Percentiles rank a stretch among this genome's conserved stretches.
Conservation (phyloP, 164 flowering plant species). For the Piper longum region DNA sequence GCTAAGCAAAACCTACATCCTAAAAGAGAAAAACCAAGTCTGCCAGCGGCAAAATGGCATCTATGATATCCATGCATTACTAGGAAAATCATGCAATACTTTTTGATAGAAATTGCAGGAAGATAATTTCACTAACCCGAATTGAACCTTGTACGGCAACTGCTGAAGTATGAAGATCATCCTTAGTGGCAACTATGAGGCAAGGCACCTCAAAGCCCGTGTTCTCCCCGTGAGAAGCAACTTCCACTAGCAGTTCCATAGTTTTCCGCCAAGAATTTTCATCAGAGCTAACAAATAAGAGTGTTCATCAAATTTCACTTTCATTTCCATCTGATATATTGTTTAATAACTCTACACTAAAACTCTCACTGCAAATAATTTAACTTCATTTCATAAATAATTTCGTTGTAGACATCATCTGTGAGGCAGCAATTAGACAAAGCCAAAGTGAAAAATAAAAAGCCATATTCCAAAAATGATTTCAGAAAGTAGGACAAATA, state of each 20-base stretch:
- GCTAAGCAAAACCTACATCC: too few relatives aligned
- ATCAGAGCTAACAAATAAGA: conserved; percentile 39
- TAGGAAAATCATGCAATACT: background rate
- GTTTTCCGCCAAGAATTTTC: conserved; percentile 72
- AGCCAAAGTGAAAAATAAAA: too few relatives aligned
- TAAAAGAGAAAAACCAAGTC: too few relatives aligned
- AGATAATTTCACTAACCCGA: conserved; percentile 25
- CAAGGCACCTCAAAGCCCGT: conserved; percentile 85
- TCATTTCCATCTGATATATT: background rate
- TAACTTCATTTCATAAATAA: too few relatives aligned
- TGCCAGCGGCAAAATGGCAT: too few relatives aligned
- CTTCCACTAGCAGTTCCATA: conserved; percentile 64
- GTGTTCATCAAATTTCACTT: background rate
- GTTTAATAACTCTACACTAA: too few relatives aligned
- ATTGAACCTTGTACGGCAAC: conserved; percentile 61
- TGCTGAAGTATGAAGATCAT: conserved; percentile 70
- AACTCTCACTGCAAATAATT: too few relatives aligned
- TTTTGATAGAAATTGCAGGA: background rate
- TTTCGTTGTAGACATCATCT: too few relatives aligned
- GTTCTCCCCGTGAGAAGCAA: conserved; percentile 77
- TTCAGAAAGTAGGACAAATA: background rate
- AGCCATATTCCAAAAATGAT: too few relatives aligned
- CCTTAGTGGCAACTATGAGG: conserved; percentile 84
- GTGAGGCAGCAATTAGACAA: too few relatives aligned
- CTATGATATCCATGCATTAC: too few relatives aligned